Evolutionary conservation across 2,329 filamentous ascomycete species (phyloP), one percentile per base, ranked within the genome.

Genomic region (Coleophoma cylindrospora): DNA sequence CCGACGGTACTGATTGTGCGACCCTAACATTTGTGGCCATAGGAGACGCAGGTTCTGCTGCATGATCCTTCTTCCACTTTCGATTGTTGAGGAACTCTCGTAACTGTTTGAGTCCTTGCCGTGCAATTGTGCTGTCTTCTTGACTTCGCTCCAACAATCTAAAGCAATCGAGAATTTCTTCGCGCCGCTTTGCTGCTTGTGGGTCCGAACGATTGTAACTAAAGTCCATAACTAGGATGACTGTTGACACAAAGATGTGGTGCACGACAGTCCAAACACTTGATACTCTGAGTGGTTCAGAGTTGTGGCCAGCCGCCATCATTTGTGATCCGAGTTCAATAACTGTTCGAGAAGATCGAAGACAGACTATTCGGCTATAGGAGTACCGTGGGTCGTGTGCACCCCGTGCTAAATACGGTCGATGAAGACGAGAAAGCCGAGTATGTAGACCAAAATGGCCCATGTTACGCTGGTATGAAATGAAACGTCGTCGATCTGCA

Each of bases 171-270:
- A 63, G 48, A 34, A 69, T 60, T 43, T 70, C 68, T 5, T 49
- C 51, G 47, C 59, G 56, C 15, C 61, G 52, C 40, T 60, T 60
- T 33, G 58, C 57, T 13, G 64, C 60, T 10, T 66, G 55, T 9
- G 63, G 55, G 9, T 62, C 57, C 2, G 54, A 55, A 15, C 58
- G 61, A 36, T 65, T 61, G 38, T 66, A 61, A 43, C 67, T 70
- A 17, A 66, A 59, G 36, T 71, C 68, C 57, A 71, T 65, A 7
- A 71, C 57, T 1, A 71, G 59, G 1, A 70, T 65, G 13, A 69
- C 63, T 9, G 63, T 66, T 1, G 68, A 67, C 52, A 71, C 64
- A 50, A 68, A 70, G 0, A 71, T 54, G 40, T 61, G 58, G 37
- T 64, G 64, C 22, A 66, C 57, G 11, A 70, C 40, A 15, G 61